Evolutionary conservation across 2,329 filamentous ascomycete species (phyloP).

Genomic region (Mycosphaerella arachidis): DNA sequence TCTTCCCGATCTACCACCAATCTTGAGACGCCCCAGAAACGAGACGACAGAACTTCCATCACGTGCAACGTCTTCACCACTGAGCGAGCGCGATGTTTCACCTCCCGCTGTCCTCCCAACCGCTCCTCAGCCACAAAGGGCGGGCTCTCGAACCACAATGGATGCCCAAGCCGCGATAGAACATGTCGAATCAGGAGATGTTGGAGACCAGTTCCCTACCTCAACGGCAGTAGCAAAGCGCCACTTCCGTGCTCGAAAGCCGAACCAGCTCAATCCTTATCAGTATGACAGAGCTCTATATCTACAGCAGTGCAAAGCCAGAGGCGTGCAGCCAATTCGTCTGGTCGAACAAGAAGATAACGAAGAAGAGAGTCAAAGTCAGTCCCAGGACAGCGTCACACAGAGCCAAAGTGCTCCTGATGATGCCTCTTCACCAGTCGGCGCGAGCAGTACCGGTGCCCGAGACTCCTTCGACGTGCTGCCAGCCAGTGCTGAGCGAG

Average conservation of each 20-base stretch:
- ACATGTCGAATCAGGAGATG: neutral
- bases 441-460: neutral
- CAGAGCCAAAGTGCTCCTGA: neutral
- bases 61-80: slow-evolving; percentile 20
- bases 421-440: neutral
- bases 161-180: neutral
- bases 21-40: slow-evolving; percentile 1
- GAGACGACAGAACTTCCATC: neutral
- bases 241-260: slow-evolving; percentile 42
- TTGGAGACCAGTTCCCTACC: neutral
- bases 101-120: slow-evolving; percentile 11
- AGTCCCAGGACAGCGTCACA: neutral
- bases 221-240: slow-evolving; percentile 19
- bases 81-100: slow-evolving; percentile 26
- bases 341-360: slow-evolving; percentile 23
- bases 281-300: slow-evolving; percentile 43
- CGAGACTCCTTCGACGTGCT: neutral
- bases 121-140: neutral
- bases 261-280: slow-evolving; percentile 49
- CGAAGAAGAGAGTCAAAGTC: slow-evolving; percentile 17
- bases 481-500: neutral
- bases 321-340: slow-evolving; percentile 42
- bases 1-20: slow-evolving; percentile 6
- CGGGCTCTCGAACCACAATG: neutral
- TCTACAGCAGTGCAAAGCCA: slow-evolving; percentile 39